Evolutionary conservation across 2,329 filamentous ascomycete genomes (phyloP).

Genomic region (Ophiostoma pallidulum): DNA sequence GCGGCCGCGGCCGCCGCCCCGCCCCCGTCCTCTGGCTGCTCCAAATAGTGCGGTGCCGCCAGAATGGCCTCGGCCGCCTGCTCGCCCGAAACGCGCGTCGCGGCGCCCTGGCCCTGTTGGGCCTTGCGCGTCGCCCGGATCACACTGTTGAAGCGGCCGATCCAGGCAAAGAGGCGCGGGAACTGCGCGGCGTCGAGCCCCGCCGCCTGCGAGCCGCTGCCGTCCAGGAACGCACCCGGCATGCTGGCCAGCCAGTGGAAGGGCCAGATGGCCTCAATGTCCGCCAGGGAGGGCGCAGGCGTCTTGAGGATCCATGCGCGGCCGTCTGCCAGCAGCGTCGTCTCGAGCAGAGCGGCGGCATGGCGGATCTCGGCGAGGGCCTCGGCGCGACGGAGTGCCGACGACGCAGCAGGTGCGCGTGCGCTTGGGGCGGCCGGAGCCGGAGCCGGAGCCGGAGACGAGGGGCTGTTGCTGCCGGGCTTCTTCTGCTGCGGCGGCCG

Average conservation of each 20-base stretch:
- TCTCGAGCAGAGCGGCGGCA: conserved; percentile 51
- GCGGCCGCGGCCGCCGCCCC: conserved; percentile 29
- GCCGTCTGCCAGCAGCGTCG: conserved; percentile 54
- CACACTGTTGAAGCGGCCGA: conserved; percentile 47
- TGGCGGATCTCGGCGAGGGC: conserved; percentile 45
- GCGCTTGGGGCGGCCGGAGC: background rate
- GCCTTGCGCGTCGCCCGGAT: conserved; percentile 32
- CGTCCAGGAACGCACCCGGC: conserved; percentile 41
- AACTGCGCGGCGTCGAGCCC: conserved; percentile 41
- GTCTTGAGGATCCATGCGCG: conserved; percentile 53
- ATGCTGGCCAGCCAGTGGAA: conserved; percentile 56
- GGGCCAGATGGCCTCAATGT: conserved; percentile 61
- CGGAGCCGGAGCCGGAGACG: background rate
- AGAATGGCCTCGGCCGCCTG: conserved; percentile 42
- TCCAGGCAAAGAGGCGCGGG: conserved; percentile 55
- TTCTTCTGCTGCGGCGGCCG: background rate
- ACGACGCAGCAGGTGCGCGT: background rate
- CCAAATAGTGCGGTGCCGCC: conserved; percentile 36
- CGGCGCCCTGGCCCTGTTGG: conserved; percentile 17
- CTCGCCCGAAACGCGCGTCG: conserved; percentile 37
- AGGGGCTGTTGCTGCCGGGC: background rate
- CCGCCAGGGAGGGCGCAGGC: conserved; percentile 44
- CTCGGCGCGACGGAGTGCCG: conserved; percentile 34
- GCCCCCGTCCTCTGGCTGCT: no score
- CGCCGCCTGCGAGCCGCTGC: background rate